phyloP scores from a whole-genome alignment of 768 basidiomycete genomes.

The Neoboletus brunneissimus region DNA sequence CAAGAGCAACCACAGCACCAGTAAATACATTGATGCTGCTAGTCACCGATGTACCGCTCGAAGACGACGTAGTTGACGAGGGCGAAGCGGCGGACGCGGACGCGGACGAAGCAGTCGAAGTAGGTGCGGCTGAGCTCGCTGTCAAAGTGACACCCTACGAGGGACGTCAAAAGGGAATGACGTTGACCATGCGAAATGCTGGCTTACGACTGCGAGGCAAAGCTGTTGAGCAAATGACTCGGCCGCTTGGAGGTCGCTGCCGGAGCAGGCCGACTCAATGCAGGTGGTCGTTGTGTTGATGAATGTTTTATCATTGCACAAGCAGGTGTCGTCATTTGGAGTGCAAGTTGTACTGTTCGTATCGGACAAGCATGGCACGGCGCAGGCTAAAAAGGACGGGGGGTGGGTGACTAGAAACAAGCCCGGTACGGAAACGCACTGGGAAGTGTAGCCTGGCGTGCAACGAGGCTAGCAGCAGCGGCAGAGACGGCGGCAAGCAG shows the following conservation, averaged over 20 bases:
- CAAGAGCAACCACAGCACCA: constrained; percentile 10
- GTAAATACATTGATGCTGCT: constrained; percentile 8
- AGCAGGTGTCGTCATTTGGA: constrained; percentile 51
- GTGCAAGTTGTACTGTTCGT: constrained; percentile 47
- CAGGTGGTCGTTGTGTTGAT: constrained; percentile 46
- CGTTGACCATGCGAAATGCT: background rate
- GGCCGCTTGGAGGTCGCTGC: constrained; percentile 45
- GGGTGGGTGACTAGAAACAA: background rate
- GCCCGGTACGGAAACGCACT: constrained; percentile 15
- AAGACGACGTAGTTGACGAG: background rate
- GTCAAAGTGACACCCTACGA: constrained; percentile 54
- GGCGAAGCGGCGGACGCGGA: background rate
- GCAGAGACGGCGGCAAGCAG: constrained; percentile 13
- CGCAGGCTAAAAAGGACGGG: constrained; percentile 44
- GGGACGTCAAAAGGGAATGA: background rate
- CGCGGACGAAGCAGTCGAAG: background rate
- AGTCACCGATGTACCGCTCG: constrained; percentile 7
- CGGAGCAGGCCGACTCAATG: constrained; percentile 45
- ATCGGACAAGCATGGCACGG: constrained; percentile 43
- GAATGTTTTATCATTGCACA: constrained; percentile 52
- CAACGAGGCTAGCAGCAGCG: constrained; percentile 19
- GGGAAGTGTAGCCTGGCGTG: constrained; percentile 22
- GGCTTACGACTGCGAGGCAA: constrained; percentile 51
- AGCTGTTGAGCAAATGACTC: constrained; percentile 38
- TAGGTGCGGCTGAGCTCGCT: constrained; percentile 11